A percentile compares a stretch with the other conserved stretches of the same genome.
Conservation (phyloP, 306 rosid genomes). For the Urtica urens region DNA sequence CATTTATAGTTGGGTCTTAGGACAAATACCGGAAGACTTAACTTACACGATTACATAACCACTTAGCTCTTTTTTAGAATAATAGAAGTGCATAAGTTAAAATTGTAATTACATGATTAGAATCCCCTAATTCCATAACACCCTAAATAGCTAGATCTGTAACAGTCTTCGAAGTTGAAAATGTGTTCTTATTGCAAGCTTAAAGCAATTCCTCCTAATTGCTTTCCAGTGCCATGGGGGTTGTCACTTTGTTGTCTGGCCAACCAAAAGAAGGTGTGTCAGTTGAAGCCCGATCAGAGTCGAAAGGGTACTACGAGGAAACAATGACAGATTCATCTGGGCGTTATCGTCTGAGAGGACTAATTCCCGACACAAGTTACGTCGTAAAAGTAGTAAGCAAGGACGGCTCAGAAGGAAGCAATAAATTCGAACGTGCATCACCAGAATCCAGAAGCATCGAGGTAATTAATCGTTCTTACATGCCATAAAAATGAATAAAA, state of each 20-base stretch:
- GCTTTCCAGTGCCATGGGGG: constrained; percentile 68
- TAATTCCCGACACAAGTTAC: constrained; percentile 75
- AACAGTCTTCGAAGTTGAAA: no score
- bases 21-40: no score
- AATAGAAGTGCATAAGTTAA: no score
- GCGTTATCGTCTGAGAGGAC: constrained; percentile 82
- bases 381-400: constrained; percentile 57
- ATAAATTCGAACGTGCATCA: constrained; percentile 81
- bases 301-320: constrained; percentile 90
- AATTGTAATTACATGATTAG: no score
- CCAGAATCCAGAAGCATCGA: constrained; percentile 54
- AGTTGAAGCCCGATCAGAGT: constrained; percentile 84
- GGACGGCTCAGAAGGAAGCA: constrained; percentile 40
- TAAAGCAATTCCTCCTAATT: no score
- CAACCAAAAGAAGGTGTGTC: constrained; percentile 91
- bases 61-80: no score
- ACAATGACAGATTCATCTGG: constrained; percentile 83
- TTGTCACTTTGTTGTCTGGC: constrained; percentile 68
- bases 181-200: no score
- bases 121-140: no score
- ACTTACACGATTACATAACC: no score
- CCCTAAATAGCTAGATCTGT: no score
- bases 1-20: no score
- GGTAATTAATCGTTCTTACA: constrained; percentile 27
- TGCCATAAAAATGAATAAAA: background rate